Percentiles rank a stretch among this genome's conserved stretches.
Evolutionary conservation across 2,329 filamentous ascomycete genomes (phyloP).

Genomic region (Pseudocercospora ulei): DNA sequence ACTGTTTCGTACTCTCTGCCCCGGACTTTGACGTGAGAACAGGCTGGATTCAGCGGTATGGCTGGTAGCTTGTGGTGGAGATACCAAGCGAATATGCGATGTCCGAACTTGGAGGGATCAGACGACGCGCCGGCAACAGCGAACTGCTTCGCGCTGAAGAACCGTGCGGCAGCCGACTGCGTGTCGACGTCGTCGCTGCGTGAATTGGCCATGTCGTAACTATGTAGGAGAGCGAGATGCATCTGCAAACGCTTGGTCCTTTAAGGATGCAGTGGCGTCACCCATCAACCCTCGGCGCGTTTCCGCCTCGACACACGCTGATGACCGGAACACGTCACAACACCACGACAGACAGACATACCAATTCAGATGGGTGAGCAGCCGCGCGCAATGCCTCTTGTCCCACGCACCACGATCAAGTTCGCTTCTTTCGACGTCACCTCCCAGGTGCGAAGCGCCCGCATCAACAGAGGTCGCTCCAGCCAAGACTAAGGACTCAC

Average conservation of each 20-base stretch:
- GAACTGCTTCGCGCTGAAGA: constrained; percentile 72
- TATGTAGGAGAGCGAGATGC: background rate
- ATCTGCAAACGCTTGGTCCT: background rate
- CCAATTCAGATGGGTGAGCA: constrained; percentile 9
- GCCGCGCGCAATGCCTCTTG: constrained; percentile 25
- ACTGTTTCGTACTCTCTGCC: constrained; percentile 54
- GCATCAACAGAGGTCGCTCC: constrained; percentile 7
- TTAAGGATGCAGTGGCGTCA: constrained; percentile 2
- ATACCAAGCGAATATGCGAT: constrained; percentile 91
- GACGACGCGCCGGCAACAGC: constrained; percentile 86
- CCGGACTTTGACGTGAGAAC: constrained; percentile 54
- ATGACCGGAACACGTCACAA: background rate
- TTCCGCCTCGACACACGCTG: too few species aligned
- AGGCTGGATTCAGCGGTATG: constrained; percentile 71
- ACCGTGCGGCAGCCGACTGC: constrained; percentile 62
- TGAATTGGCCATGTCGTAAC: constrained; percentile 3
- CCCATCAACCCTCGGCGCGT: background rate
- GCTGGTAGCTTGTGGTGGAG: constrained; percentile 62
- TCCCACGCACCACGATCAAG: constrained; percentile 37
- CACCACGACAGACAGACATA: background rate
- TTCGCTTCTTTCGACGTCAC: constrained; percentile 41
- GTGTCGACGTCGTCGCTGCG: constrained; percentile 39
- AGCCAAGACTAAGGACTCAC: constrained; percentile 14
- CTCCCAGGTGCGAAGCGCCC: constrained; percentile 34
- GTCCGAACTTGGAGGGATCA: constrained; percentile 74